phyloP scores from a whole-genome alignment of 2,329 filamentous ascomycete species.

The Zymoseptoria ardabiliae region DNA sequence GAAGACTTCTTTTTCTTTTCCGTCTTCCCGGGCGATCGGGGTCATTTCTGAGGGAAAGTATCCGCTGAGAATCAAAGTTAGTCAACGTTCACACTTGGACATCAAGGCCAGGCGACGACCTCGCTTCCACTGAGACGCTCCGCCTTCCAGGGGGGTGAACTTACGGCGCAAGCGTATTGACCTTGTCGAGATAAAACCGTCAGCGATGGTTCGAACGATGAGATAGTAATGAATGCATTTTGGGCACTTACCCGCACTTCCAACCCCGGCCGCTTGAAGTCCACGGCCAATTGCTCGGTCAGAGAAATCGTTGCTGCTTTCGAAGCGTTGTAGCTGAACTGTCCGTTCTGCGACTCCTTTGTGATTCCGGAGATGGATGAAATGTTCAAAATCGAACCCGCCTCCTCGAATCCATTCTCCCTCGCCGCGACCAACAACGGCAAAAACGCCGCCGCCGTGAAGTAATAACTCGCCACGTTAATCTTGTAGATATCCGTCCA shows the following conservation, averaged over 20 bases:
- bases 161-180: slow-evolving; percentile 54
- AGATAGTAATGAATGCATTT: too few species aligned
- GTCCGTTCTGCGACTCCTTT: slow-evolving; percentile 37
- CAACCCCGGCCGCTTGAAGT: slow-evolving; percentile 43
- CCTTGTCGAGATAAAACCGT: too few species aligned
- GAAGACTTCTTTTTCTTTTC: slow-evolving; percentile 44
- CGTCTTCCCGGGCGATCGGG: slow-evolving; percentile 41
- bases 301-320: slow-evolving; percentile 48
- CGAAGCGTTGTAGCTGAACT: slow-evolving; percentile 43
- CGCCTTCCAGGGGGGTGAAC: slow-evolving; percentile 34
- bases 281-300: slow-evolving; percentile 48
- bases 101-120: too few species aligned
- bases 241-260: slow-evolving; percentile 43
- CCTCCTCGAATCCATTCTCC: slow-evolving; percentile 35
- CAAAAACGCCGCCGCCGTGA: slow-evolving; percentile 40
- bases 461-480: slow-evolving; percentile 39
- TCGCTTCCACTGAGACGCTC: too few species aligned
- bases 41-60: slow-evolving; percentile 54
- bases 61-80: too few species aligned
- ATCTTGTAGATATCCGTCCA: slow-evolving; percentile 39
- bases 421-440: slow-evolving; percentile 37
- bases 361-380: slow-evolving; percentile 39
- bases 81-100: too few species aligned
- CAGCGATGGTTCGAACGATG: too few species aligned
- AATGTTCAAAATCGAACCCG: slow-evolving; percentile 41